phyloP scores from a whole-genome alignment of 768 basidiomycete genomes.

The Zangia roseola region DNA sequence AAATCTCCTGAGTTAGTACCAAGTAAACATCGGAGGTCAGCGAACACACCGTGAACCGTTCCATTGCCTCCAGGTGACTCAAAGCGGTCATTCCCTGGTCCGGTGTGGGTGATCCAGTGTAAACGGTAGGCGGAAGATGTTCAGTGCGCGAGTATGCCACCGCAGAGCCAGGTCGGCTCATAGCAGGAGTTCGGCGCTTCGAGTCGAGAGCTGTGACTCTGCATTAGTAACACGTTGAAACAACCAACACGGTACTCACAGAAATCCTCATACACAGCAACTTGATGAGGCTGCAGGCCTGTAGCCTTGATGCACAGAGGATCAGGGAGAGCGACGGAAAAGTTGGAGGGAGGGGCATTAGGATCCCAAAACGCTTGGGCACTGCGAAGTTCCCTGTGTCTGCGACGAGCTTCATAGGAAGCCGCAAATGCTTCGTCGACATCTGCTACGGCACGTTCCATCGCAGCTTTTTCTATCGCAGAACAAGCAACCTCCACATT shows the following conservation, averaged over 20 bases:
- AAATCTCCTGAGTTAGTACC: constrained; percentile 3
- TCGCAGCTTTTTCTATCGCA: constrained; percentile 95
- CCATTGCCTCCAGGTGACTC: constrained; percentile 82
- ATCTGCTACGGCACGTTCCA: constrained; percentile 91
- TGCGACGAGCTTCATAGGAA: constrained; percentile 80
- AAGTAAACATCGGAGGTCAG: not conserved
- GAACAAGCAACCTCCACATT: constrained; percentile 92
- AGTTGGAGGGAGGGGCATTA: constrained; percentile 65
- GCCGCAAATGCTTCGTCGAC: constrained; percentile 85
- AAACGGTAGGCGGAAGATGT: constrained; percentile 42
- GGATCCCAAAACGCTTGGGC: constrained; percentile 90
- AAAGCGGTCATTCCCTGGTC: constrained; percentile 52
- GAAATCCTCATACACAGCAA: constrained; percentile 94
- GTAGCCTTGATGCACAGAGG: constrained; percentile 80
- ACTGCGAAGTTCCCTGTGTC: constrained; percentile 80
- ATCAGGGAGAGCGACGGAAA: constrained; percentile 77
- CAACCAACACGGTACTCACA: constrained; percentile 40
- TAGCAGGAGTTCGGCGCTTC: constrained; percentile 47
- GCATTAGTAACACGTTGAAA: constrained; percentile 13
- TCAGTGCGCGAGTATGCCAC: constrained; percentile 60
- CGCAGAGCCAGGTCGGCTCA: constrained; percentile 70
- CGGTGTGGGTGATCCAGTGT: constrained; percentile 61
- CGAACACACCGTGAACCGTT: constrained; percentile 71
- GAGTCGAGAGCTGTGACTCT: constrained; percentile 46
- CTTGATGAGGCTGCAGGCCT: constrained; percentile 80